Conservation (phyloP, 129 eudicot species). For the Helianthus tuberosus region DNA sequence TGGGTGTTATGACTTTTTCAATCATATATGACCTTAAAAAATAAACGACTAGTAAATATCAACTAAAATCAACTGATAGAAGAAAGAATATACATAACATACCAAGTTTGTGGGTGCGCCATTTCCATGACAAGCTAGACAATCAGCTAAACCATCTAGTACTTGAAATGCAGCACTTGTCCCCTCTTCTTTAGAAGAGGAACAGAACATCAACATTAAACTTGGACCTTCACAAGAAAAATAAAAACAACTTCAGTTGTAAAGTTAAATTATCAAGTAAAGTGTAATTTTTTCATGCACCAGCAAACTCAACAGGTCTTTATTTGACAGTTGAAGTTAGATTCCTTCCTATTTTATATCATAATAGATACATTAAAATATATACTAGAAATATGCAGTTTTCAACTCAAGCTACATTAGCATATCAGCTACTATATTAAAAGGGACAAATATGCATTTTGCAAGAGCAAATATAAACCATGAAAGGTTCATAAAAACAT, state of each 20-base stretch:
- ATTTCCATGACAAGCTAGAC: constrained; percentile 56
- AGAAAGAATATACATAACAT: constrained; percentile 8
- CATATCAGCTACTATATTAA: background rate
- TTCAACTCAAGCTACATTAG: background rate
- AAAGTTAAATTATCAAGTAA: constrained; percentile 6
- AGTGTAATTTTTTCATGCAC: background rate
- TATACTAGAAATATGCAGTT: background rate
- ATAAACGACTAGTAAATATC: too few relatives aligned
- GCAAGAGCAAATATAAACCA: background rate
- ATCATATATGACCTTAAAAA: too few relatives aligned
- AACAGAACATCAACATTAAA: constrained; percentile 54
- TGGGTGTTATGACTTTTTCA: too few relatives aligned
- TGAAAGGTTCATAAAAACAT: background rate
- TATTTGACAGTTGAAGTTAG: background rate
- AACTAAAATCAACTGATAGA: background rate
- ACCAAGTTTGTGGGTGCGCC: constrained; percentile 52
- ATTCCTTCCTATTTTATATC: background rate
- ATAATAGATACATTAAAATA: background rate
- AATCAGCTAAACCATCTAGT: constrained; percentile 68
- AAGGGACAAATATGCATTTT: background rate
- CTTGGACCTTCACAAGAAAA: constrained; percentile 61
- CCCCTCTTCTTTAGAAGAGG: constrained; percentile 51
- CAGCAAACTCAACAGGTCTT: background rate
- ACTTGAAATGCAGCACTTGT: constrained; percentile 40
- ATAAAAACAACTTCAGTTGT: constrained; percentile 22